Percentiles rank a stretch among this genome's conserved stretches.
phyloP scores from a whole-genome alignment of 2,329 filamentous ascomycete species.

The Paraphoma chrysanthemicola region DNA sequence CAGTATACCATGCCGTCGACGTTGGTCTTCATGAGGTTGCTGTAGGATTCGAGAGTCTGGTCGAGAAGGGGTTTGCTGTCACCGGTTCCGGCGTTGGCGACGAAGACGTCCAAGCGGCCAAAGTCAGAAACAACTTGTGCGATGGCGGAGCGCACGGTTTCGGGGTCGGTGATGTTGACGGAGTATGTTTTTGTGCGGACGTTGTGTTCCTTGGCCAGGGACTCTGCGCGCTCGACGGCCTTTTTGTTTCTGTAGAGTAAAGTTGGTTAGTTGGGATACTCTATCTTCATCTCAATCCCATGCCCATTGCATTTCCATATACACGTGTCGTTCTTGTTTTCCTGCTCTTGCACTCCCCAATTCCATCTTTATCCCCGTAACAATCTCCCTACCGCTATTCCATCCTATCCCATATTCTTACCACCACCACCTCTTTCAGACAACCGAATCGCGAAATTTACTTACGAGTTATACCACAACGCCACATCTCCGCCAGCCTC shows the following conservation, averaged over 20 bases:
- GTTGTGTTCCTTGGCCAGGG: conserved; percentile 62
- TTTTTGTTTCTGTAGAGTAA: conserved; percentile 60
- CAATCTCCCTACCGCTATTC: no score
- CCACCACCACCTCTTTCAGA: no score
- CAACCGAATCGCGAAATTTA: background rate
- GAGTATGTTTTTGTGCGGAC: conserved; percentile 71
- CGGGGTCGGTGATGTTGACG: conserved; percentile 61
- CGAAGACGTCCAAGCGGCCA: conserved; percentile 68
- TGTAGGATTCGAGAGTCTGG: conserved; percentile 67
- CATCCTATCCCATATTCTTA: no score
- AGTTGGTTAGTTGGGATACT: conserved; percentile 56
- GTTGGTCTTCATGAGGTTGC: conserved; percentile 69
- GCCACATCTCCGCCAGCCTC: conserved; percentile 49
- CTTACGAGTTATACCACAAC: conserved; percentile 50
- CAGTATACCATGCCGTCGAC: conserved; percentile 67
- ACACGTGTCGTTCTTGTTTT: no score
- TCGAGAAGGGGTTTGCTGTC: conserved; percentile 64
- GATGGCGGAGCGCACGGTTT: conserved; percentile 63
- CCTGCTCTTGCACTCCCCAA: no score
- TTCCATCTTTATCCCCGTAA: no score
- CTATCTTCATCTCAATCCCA: no score
- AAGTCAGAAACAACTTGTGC: conserved; percentile 72
- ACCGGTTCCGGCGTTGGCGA: conserved; percentile 70
- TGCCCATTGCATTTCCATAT: no score
- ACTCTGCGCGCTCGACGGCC: conserved; percentile 65